Evolutionary conservation across 352 stramenopile species (phyloP).

Genomic region (Phytophthora kernoviae): DNA sequence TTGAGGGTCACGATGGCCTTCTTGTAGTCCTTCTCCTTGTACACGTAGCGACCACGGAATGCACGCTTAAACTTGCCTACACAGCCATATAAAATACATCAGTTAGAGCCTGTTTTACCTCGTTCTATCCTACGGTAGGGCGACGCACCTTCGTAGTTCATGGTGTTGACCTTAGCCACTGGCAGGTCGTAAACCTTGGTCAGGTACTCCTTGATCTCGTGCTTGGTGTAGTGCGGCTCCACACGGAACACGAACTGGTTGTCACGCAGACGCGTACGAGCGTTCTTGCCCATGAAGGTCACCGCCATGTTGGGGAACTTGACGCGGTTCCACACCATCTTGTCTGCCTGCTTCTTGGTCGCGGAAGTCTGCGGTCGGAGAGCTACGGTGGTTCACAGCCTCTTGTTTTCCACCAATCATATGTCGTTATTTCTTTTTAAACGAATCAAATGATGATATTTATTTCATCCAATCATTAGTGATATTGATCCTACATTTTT

Average conservation of each 20-base stretch:
- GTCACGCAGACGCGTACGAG: constrained; percentile 69
- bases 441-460: constrained; percentile 8
- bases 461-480: constrained; percentile 24
- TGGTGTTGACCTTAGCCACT: constrained; percentile 95
- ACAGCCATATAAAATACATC: constrained; percentile 9
- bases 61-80: constrained; percentile 91
- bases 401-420: constrained; percentile 19
- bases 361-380: neutral
- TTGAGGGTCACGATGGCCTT: constrained; percentile 92
- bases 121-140: neutral
- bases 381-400: constrained; percentile 15
- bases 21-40: constrained; percentile 94
- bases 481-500: neutral
- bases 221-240: constrained; percentile 96
- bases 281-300: constrained; percentile 88
- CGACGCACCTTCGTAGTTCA: constrained; percentile 92
- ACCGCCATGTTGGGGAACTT: constrained; percentile 90
- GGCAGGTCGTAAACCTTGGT: constrained; percentile 96
- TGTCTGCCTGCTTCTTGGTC: constrained; percentile 23
- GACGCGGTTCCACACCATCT: constrained; percentile 85
- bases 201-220: constrained; percentile 98
- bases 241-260: constrained; percentile 94
- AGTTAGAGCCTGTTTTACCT: constrained; percentile 6
- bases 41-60: constrained; percentile 83
- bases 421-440: constrained; percentile 1